phyloP scores from a whole-genome alignment of 257 asterid species.

The Hygrophila difformis region DNA sequence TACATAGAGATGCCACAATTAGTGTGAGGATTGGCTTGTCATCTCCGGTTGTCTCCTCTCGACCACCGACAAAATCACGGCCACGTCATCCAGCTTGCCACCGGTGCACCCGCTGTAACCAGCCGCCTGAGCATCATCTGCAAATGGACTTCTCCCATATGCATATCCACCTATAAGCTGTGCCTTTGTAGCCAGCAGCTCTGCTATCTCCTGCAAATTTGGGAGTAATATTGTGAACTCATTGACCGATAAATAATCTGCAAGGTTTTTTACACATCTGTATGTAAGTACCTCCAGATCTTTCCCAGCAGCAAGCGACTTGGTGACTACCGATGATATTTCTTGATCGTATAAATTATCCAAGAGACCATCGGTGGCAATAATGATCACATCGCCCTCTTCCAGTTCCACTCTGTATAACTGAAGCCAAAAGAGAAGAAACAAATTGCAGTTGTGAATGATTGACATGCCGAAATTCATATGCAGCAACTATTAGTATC shows the following conservation, averaged over 20 bases:
- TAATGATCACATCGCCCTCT: conserved; percentile 57
- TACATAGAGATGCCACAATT: too few relatives aligned
- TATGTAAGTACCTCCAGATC: conserved; percentile 40
- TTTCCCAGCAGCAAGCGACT: conserved; percentile 39
- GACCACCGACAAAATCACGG: conserved; percentile 73
- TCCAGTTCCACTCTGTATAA: conserved; percentile 47
- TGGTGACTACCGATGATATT: conserved; percentile 38
- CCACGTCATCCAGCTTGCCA: conserved; percentile 71
- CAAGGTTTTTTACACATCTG: too few relatives aligned
- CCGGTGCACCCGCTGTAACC: conserved; percentile 59
- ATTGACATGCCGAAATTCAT: too few relatives aligned
- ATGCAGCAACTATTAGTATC: conserved; percentile 3
- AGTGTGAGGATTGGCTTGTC: too few relatives aligned
- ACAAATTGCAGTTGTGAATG: neutral
- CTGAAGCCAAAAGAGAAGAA: conserved; percentile 31
- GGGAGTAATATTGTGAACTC: too few relatives aligned
- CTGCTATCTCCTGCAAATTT: conserved; percentile 65
- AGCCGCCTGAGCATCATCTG: conserved; percentile 71
- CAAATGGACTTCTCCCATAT: conserved; percentile 56
- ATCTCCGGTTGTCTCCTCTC: too few relatives aligned
- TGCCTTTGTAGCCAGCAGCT: conserved; percentile 51
- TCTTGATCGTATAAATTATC: conserved; percentile 77
- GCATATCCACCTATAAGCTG: conserved; percentile 51
- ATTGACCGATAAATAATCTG: too few relatives aligned
- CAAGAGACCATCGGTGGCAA: conserved; percentile 74